Base-by-base conservation (phyloP, 345 rosid genomes). In the Melaleuca quinquenervia region DNA sequence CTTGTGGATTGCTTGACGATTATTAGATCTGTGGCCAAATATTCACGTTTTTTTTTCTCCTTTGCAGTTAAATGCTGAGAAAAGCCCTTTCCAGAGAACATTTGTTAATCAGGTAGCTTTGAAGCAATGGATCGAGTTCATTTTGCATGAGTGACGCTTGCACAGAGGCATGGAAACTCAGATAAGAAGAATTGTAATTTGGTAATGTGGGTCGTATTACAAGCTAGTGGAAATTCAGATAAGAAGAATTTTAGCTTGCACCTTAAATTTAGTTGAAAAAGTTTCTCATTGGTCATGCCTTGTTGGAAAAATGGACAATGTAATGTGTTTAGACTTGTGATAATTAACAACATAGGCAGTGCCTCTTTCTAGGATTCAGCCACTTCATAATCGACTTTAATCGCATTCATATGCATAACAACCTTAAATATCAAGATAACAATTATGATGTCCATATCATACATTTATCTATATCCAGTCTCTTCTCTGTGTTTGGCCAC, bases 71-170 rank as follows among this genome's bases (percentile, higher is more conserved):
- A 97, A 96, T 92, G 94, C 90, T 22, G 98, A 95, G 88, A 97
- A 95, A 90, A 97, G 98, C 87, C 99, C 98, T 52, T 97, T 96
- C 85, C 99, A 97, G 85, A 90, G 99, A 85, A 95, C 98, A 83
- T 97, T 97, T 92, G 98, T 94, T 87, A 94, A 93, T 87, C 99
- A 97, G 99, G 99, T 96, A 92, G 60, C n/a, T n/a, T 21, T 64
- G 22, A 7, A 50, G 80, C 80, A 18, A 70, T 21, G 20, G 80
- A 70, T 6, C 6, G 20, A 70, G 80, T 10, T 70, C 44, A 8
- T 70, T 18, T 70, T 36, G 80, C 11, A 18, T 41, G 41, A 70
- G 80, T 36, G 80, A 70, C 20, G 13, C 80, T 70, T 70, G 9
- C 48, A 36, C 36, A 18, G 48, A 70, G 80, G 48, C 80, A 70